Evolutionary conservation across 2,329 filamentous ascomycete genomes (phyloP).

Genomic region (Tothia fuscella): DNA sequence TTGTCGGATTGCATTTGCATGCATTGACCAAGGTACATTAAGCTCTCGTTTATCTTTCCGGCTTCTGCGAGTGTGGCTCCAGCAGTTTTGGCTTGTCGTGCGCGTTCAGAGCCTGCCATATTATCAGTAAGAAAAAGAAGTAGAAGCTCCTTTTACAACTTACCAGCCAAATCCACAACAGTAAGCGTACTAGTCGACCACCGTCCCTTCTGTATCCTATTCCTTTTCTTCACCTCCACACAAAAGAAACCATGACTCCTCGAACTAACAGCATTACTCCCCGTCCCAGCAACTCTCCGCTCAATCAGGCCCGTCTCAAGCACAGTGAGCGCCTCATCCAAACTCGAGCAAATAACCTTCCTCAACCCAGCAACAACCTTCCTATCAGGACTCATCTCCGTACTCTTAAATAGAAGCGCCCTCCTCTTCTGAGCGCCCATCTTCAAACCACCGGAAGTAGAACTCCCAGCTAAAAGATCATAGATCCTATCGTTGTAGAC

Average conservation of each 20-base stretch:
- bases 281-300: slow-evolving; percentile 76
- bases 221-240: slow-evolving; percentile 81
- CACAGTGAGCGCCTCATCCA: slow-evolving; percentile 78
- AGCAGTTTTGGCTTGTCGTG: slow-evolving; percentile 84
- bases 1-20: slow-evolving; percentile 86
- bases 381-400: slow-evolving; percentile 75
- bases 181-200: slow-evolving; percentile 75
- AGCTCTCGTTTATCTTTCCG: slow-evolving; percentile 93
- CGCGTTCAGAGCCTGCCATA: slow-evolving; percentile 62
- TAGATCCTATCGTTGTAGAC: slow-evolving; percentile 98
- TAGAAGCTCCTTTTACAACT: too few relatives aligned
- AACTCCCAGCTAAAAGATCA: slow-evolving; percentile 60
- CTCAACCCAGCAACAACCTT: slow-evolving; percentile 87
- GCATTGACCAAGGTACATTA: slow-evolving; percentile 97
- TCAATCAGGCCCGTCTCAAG: slow-evolving; percentile 83
- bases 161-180: slow-evolving; percentile 80
- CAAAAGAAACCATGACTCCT: slow-evolving; percentile 94
- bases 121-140: slow-evolving; percentile 13
- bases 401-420: slow-evolving; percentile 81
- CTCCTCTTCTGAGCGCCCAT: slow-evolving; percentile 48
- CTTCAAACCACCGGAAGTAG: slow-evolving; percentile 25
- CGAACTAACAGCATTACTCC: slow-evolving; percentile 84
- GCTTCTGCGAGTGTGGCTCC: slow-evolving; percentile 88
- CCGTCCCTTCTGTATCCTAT: slow-evolving; percentile 39
- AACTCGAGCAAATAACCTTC: slow-evolving; percentile 74